Evolutionary conservation across 129 eudicot genomes (phyloP), one percentile per base, ranked within the genome.

Genomic region (Daucus carota): DNA sequence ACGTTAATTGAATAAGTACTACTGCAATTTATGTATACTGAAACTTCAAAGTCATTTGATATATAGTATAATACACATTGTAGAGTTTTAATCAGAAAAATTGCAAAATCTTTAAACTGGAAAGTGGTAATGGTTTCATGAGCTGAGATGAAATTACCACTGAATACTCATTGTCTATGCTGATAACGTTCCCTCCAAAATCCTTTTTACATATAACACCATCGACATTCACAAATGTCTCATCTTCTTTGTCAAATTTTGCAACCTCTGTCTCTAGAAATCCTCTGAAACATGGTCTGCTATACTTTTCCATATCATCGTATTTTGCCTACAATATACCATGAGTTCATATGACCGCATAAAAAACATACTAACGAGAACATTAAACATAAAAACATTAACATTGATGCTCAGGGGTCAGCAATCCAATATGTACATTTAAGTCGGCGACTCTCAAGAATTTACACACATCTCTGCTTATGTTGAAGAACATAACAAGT

Each of bases 91-190:
- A 17, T 31, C 8, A 15, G 18, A 65, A 7, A 63, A 15, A 15
- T 1, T 65, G 40, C 40, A 66, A 29, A 31, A 68, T 5, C 3
- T 52, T 46, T 36, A 46, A 1, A 48, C 59, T 48, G 59, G 10
- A 48, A 8, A 48, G 26, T 48, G 4, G 59, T 48, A 18, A 17
- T 48, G 59, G 32, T 26, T 59, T 59, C 32, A 59, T 3, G 6
- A 3, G 4, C 14, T 2, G 31, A 59, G 15, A 24, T 6, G 40
- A 33, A 14, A 36, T 69, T 69, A 69, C 73, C 47, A 69, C 73
- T 36, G 47, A 16, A 69, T 69, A 69, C 46, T 69, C 73, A 18
- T 69, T 69, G 45, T 20, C 73, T 20, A 18, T 69, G 47, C 47
- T 69, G 15, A 18, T 34, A 69, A 24, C 47, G 8, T 69, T 38